These are phyloP conservation scores for Dactylellina drechsleri DNA, from an alignment of 2,329 filamentous ascomycete species.

Conservation along the genomic window DNA sequence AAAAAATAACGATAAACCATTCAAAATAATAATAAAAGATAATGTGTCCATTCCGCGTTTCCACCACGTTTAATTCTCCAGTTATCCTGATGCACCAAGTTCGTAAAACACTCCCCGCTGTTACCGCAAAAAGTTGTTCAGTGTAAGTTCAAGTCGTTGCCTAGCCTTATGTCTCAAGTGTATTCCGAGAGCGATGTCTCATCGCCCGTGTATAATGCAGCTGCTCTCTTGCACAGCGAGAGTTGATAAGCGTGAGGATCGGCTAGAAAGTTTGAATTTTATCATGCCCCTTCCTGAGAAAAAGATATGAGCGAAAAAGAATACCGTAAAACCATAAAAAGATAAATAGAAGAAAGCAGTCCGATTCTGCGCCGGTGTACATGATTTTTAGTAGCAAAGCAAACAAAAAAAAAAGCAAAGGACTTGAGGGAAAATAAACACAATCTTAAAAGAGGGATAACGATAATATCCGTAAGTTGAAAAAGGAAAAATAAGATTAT, in stretches of 20 bases:
- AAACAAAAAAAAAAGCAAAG: conserved; percentile 24
- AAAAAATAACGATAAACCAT: neutral
- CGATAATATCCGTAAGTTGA: conserved; percentile 6
- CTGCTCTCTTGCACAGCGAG: neutral
- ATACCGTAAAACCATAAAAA: neutral
- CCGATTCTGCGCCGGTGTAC: conserved; percentile 53
- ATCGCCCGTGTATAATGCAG: no score
- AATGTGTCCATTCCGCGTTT: neutral
- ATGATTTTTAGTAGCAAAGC: conserved; percentile 30
- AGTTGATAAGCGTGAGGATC: no score
- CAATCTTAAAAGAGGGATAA: conserved; percentile 18
- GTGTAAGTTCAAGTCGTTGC: neutral
- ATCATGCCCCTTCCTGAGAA: neutral
- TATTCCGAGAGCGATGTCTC: no score
- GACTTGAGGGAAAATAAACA: conserved; percentile 7
- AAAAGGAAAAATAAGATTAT: conserved; percentile 13
- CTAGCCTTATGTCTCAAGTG: no score
- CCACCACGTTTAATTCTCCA: neutral
- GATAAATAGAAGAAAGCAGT: conserved; percentile 26
- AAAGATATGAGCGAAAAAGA: neutral
- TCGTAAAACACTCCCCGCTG: neutral
- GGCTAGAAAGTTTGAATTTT: neutral
- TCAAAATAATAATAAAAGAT: neutral
- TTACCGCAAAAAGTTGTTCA: neutral
- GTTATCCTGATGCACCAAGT: neutral